phyloP scores from a whole-genome alignment of 306 rosid species.

The Vicia sativa region DNA sequence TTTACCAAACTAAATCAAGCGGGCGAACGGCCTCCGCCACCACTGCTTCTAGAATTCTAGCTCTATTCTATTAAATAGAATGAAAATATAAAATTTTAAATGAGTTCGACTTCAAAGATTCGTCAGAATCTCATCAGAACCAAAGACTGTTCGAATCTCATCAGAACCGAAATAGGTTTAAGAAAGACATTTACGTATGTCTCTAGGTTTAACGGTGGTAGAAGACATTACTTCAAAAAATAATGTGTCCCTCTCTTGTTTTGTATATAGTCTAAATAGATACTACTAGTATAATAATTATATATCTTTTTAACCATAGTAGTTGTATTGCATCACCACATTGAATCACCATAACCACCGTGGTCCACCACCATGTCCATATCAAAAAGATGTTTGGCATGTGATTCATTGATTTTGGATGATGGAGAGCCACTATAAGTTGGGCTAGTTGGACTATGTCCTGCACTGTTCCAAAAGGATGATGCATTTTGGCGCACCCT shows the following conservation, averaged over 20 bases:
- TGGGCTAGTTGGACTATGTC: conserved; percentile 53
- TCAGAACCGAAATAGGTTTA: too few species aligned
- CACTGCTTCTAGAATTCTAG: conserved; percentile 27
- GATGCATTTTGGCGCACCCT: conserved; percentile 59
- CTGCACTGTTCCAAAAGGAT: conserved; percentile 42
- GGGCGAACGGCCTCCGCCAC: conserved; percentile 69
- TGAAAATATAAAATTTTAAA: background rate
- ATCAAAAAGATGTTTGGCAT: conserved; percentile 37
- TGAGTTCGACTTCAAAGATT: background rate
- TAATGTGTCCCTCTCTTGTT: conserved; percentile 27
- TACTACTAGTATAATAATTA: conserved; percentile 8
- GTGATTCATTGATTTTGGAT: conserved; percentile 57
- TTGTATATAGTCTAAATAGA: conserved; percentile 2
- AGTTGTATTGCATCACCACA: conserved; percentile 53
- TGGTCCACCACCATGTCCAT: conserved; percentile 56
- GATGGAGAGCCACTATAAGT: conserved; percentile 62
- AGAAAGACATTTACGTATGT: too few species aligned
- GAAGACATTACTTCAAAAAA: conserved; percentile 34
- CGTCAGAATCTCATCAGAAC: background rate
- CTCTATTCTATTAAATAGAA: conserved; percentile 23
- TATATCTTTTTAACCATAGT: background rate
- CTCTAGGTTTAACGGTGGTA: background rate
- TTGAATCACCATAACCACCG: conserved; percentile 54
- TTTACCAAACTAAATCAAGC: conserved; percentile 44
- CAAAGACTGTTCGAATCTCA: too few species aligned